A percentile compares a stretch with the other conserved stretches of the same genome.
Evolutionary conservation across 106 monocot genomes (phyloP).

Genomic region (Dendrobium chrysotoxum): DNA sequence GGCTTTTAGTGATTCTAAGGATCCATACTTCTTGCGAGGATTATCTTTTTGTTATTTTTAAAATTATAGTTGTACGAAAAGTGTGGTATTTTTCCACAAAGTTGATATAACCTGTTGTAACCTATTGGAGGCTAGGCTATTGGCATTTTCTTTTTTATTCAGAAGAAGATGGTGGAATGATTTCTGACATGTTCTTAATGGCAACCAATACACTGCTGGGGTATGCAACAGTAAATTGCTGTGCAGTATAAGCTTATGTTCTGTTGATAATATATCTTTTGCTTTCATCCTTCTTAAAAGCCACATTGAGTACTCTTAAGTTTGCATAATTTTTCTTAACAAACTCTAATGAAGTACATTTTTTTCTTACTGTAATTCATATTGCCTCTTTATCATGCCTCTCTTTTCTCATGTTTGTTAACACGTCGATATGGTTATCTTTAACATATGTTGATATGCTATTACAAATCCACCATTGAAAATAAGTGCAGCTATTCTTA

Average conservation of each 20-base stretch:
- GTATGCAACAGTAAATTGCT: no score
- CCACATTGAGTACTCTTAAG: no score
- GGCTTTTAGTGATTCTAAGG: not conserved
- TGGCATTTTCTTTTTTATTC: no score
- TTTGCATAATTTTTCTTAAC: no score
- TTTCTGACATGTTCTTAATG: no score
- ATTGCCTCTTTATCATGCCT: not conserved
- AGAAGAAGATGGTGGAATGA: no score
- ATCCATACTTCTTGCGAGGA: not conserved
- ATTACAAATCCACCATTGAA: not conserved
- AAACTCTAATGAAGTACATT: no score
- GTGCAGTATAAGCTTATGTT: no score
- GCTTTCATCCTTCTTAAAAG: no score
- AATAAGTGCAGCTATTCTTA: not conserved
- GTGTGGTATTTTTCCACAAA: no score
- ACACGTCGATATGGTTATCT: not conserved
- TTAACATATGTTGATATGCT: not conserved
- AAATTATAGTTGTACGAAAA: not conserved
- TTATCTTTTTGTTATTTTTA: not conserved
- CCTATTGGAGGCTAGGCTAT: not conserved
- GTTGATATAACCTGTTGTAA: not conserved
- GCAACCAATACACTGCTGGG: no score
- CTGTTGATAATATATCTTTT: no score
- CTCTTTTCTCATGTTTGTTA: not conserved
- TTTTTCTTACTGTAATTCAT: not conserved